These are phyloP conservation scores for Fraxinus sp. DNA, from an alignment of 305 asterid genomes.

Conservation along the genomic window DNA sequence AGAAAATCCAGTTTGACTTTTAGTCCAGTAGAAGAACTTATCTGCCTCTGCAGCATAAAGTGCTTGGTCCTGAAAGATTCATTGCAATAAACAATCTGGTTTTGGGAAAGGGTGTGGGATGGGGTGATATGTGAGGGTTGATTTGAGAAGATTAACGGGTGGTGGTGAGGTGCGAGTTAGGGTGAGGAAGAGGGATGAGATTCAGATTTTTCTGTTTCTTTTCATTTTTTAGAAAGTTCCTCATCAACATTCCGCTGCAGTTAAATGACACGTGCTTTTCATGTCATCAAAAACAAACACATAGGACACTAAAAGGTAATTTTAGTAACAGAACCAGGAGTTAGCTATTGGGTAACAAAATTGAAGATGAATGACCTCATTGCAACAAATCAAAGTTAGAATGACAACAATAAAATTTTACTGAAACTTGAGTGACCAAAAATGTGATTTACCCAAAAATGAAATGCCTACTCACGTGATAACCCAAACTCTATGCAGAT, in stretches of 20 bases:
- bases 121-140: not conserved
- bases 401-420: not conserved
- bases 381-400: not conserved
- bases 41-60: conserved; percentile 93
- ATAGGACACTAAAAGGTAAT: not conserved
- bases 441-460: not conserved
- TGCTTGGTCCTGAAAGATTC: conserved; percentile 65
- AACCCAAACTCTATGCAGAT: not conserved
- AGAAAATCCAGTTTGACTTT: conserved; percentile 78
- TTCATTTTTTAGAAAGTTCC: not conserved
- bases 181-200: not conserved
- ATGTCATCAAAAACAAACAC: not conserved
- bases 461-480: not conserved
- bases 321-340: not conserved
- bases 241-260: not conserved
- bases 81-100: not conserved
- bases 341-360: not conserved
- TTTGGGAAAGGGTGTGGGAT: not conserved
- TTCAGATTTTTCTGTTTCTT: not conserved
- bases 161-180: not conserved
- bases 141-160: not conserved
- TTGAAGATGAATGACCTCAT: not conserved
- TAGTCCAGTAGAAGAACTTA: conserved; percentile 88
- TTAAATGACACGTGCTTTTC: not conserved
- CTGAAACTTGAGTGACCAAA: not conserved